Base-by-base conservation (phyloP, 2,329 filamentous ascomycete species). In the Venturia oleaginea region DNA sequence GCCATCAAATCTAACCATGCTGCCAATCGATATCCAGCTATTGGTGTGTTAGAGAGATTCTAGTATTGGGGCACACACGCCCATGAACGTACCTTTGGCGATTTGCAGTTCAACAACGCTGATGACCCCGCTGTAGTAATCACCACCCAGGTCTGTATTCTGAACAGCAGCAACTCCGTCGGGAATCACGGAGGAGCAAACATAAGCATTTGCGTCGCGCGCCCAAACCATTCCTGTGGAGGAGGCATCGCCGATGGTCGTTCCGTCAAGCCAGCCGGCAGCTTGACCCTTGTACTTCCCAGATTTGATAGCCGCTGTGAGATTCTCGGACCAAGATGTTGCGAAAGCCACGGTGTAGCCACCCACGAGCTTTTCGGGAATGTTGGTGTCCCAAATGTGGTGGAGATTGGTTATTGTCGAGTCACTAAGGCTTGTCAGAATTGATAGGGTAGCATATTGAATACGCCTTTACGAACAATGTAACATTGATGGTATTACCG, bases 401-500 rank as follows among this genome's bases (percentile, higher is more conserved):
- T 80, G 77, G 7, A 80, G 72, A 63, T 80, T 79, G 10, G 76
- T 79, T 30, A 54, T 54, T 32, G 48, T 54, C 48, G 48, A 54
- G 24, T 54, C 48, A 54, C 48, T 32, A 13, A 7, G 11, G 1
- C 11, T 30, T 32, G 48, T 54, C 17, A 54, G 48, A 7, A 15
- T 32, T 30, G 48, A 4, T 15, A 32, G 13, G 13, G 10, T 1
- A 8, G 13, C 1, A 7, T 32, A n/a, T n/a, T n/a, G n/a, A 13
- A 1, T 2, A 17, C 2, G 42, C n/a, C 0, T 67, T 68, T 38
- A 73, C 75, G 62, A 75, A 70, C 69, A 79, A 81, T 0, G 74
- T 77, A 22, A 79, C 77, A 59, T 76, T 72, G 66, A 80, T 76
- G 2, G 69, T 70, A 68, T 80, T 80, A 40, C 77, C 78, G 59